A percentile compares a stretch with the other conserved stretches of the same genome.
Evolutionary conservation across 345 rosid species (phyloP).

Genomic region (Adansonia digitata): DNA sequence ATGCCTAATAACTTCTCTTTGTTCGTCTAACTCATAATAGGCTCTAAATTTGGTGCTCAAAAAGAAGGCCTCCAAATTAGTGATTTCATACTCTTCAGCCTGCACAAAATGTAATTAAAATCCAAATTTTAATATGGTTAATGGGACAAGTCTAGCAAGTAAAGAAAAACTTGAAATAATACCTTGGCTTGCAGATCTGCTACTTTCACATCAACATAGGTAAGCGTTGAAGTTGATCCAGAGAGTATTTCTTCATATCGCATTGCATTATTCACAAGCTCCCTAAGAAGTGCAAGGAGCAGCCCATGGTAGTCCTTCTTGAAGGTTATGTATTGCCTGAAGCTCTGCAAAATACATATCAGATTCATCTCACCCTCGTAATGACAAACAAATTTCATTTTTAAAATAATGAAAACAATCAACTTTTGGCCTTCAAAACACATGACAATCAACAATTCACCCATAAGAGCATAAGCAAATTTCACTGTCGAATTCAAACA

Average conservation of each 20-base stretch:
- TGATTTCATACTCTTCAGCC: conserved; percentile 86
- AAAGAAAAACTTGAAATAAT: background rate
- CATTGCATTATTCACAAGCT: conserved; percentile 72
- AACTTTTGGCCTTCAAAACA: background rate
- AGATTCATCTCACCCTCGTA: background rate
- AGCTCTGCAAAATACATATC: conserved; percentile 51
- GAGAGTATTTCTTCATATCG: conserved; percentile 82
- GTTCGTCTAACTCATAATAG: conserved; percentile 60
- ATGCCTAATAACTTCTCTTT: conserved; percentile 51
- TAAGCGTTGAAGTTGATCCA: conserved; percentile 56
- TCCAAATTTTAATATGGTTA: background rate
- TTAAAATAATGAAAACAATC: background rate
- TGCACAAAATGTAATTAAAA: conserved; percentile 22
- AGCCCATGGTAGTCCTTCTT: conserved; percentile 85
- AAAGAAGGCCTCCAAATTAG: conserved; percentile 70
- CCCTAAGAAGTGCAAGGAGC: conserved; percentile 76
- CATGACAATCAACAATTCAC: background rate
- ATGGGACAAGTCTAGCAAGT: background rate
- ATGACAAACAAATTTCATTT: background rate
- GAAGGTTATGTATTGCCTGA: conserved; percentile 81
- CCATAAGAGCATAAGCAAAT: background rate
- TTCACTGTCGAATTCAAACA: background rate
- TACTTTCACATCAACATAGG: conserved; percentile 58
- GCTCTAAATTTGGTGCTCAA: conserved; percentile 65
- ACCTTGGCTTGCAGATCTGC: conserved; percentile 78